phyloP scores from a whole-genome alignment of 192 early-diverging fungal species.

The Podila clonocystis region DNA sequence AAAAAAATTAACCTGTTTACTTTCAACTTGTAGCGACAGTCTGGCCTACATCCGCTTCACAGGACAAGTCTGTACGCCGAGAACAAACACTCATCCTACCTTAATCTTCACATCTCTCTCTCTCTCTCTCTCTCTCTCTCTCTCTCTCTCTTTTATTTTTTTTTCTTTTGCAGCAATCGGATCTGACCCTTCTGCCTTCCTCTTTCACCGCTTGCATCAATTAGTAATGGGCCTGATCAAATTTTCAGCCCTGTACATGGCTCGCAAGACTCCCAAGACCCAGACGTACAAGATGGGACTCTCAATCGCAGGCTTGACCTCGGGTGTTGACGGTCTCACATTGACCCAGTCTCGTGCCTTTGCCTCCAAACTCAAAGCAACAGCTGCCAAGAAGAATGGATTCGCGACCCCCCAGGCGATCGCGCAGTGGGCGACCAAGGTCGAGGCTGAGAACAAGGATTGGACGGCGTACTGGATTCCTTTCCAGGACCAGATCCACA shows the following conservation, averaged over 20 bases:
- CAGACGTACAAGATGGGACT: not conserved
- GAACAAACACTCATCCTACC: no score
- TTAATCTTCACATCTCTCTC: no score
- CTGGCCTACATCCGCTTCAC: no score
- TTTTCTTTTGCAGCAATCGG: no score
- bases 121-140: no score
- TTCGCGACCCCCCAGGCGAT: not conserved
- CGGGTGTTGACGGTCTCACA: not conserved
- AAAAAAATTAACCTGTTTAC: no score
- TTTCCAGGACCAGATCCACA: not conserved
- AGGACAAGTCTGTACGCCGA: no score
- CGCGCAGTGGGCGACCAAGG: not conserved
- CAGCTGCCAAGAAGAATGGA: not conserved
- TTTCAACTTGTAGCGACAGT: no score
- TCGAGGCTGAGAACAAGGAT: not conserved
- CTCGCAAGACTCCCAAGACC: not conserved
- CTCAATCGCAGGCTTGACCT: not conserved
- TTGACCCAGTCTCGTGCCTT: not conserved
- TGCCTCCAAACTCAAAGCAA: not conserved
- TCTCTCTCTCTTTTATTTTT: no score
- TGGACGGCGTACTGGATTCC: conserved; percentile 1
- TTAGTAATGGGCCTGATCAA: not conserved
- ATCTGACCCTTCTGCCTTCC: no score
- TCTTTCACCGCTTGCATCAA: no score
- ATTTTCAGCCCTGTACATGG: not conserved